phyloP scores from a whole-genome alignment of 2,329 filamentous ascomycete species.

The Alternaria sp. region DNA sequence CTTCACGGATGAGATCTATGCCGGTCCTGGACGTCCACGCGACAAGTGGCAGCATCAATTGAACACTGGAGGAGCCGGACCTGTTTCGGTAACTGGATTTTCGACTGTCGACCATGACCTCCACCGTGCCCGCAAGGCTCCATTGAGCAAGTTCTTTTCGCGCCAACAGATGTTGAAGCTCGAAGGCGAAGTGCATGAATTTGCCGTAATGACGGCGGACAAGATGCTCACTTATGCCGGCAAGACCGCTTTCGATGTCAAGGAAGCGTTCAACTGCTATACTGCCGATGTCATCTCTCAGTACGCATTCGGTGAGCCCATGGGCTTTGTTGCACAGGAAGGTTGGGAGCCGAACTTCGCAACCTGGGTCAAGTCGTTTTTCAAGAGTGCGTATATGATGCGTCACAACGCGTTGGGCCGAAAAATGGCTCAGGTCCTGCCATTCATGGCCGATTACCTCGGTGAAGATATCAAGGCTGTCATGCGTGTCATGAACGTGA shows the following conservation, averaged over 20 bases:
- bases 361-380: constrained; percentile 36
- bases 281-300: constrained; percentile 37
- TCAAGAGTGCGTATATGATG: constrained; percentile 38
- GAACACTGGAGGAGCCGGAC: constrained; percentile 34
- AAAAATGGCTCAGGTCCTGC: constrained; percentile 32
- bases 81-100: constrained; percentile 34
- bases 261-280: constrained; percentile 38
- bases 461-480: constrained; percentile 35
- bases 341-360: constrained; percentile 37
- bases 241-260: constrained; percentile 31
- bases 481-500: constrained; percentile 35
- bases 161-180: constrained; percentile 37
- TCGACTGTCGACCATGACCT: constrained; percentile 38
- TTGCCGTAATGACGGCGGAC: constrained; percentile 21
- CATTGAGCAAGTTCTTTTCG: constrained; percentile 48
- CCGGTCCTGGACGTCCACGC: constrained; percentile 27
- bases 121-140: constrained; percentile 40
- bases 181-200: constrained; percentile 28
- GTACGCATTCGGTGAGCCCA: constrained; percentile 35
- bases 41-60: constrained; percentile 34
- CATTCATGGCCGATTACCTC: constrained; percentile 34
- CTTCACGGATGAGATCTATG: constrained; percentile 46
- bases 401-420: constrained; percentile 31
- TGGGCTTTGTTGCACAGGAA: constrained; percentile 37
- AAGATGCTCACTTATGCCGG: constrained; percentile 28